Evolutionary conservation across 2,329 filamentous ascomycete genomes (phyloP).

Genomic region (Cytospora paraplurivora): DNA sequence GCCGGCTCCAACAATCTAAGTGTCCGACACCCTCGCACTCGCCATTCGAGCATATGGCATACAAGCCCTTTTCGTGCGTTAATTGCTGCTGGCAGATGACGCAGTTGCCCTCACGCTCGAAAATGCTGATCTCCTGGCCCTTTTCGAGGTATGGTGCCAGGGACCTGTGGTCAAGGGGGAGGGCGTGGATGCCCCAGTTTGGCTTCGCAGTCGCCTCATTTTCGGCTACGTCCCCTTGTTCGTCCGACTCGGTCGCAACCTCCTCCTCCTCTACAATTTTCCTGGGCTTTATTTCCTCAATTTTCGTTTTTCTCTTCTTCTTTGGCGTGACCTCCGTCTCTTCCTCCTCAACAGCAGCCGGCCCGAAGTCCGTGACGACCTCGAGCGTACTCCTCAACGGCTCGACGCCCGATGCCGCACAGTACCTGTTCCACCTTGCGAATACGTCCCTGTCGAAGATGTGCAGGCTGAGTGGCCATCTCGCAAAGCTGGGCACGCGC

Average conservation of each 20-base stretch:
- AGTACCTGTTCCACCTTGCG: slow-evolving; percentile 66
- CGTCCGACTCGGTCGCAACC: neutral
- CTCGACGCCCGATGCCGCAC: slow-evolving; percentile 47
- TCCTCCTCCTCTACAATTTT: neutral
- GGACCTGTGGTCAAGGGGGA: slow-evolving; percentile 58
- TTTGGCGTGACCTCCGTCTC: slow-evolving; percentile 5
- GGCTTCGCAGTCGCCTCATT: slow-evolving; percentile 8
- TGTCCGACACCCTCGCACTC: slow-evolving; percentile 61
- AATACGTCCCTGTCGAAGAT: slow-evolving; percentile 77
- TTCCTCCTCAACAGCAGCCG: slow-evolving; percentile 24
- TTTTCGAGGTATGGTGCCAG: slow-evolving; percentile 59
- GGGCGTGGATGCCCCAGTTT: slow-evolving; percentile 53
- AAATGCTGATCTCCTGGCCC: slow-evolving; percentile 54
- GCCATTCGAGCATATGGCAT: slow-evolving; percentile 57
- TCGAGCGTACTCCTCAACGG: slow-evolving; percentile 50
- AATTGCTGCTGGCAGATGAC: slow-evolving; percentile 53
- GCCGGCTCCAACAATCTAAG: slow-evolving; percentile 59
- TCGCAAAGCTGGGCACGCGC: slow-evolving; percentile 73
- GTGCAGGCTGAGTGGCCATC: slow-evolving; percentile 80
- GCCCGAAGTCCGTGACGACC: slow-evolving; percentile 59
- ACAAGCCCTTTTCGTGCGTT: slow-evolving; percentile 51
- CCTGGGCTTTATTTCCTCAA: neutral
- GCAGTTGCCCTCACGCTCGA: slow-evolving; percentile 59
- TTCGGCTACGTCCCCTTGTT: neutral
- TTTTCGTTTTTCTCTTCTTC: neutral